Conservation (phyloP, 352 stramenopile species). For the Phytophthora vignae region DNA sequence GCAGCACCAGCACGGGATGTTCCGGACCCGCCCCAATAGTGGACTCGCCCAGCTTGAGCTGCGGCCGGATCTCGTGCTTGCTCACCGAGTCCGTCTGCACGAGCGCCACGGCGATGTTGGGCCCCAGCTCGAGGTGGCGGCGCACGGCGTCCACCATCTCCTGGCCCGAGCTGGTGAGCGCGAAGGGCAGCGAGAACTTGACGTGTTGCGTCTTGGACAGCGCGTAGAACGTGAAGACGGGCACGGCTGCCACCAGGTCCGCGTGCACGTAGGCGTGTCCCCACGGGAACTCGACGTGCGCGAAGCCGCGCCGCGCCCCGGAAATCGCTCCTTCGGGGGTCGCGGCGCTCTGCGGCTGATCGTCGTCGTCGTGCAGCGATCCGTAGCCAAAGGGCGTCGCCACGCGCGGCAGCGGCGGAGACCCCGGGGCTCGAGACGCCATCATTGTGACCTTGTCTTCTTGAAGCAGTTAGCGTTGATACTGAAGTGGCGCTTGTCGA, state of each 20-base stretch:
- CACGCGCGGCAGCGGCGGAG: slow-evolving; percentile 45
- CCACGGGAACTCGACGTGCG: slow-evolving; percentile 79
- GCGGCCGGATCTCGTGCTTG: slow-evolving; percentile 72
- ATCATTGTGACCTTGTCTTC: slow-evolving; percentile 24
- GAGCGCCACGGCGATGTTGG: slow-evolving; percentile 64
- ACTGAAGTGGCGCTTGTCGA: slow-evolving; percentile 22
- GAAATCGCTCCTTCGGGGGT: slow-evolving; percentile 13
- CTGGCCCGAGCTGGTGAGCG: slow-evolving; percentile 53
- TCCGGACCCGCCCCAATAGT: slow-evolving; percentile 66
- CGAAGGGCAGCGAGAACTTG: slow-evolving; percentile 76
- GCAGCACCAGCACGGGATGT: slow-evolving; percentile 79
- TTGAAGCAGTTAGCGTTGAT: slow-evolving; percentile 29
- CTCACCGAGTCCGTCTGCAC: slow-evolving; percentile 81
- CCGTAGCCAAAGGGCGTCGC: slow-evolving; percentile 80
- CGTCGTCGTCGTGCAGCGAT: slow-evolving; percentile 44
- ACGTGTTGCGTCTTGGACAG: slow-evolving; percentile 63
- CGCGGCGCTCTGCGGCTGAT: slow-evolving; percentile 15
- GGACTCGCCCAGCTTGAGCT: slow-evolving; percentile 67
- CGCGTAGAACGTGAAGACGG: slow-evolving; percentile 85
- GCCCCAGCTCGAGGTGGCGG: slow-evolving; percentile 50
- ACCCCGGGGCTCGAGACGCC: slow-evolving; percentile 7
- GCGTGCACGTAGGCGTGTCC: slow-evolving; percentile 73
- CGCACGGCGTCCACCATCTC: slow-evolving; percentile 75
- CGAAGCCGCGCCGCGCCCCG: slow-evolving; percentile 46
- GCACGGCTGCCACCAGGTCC: slow-evolving; percentile 61